phyloP scores from a whole-genome alignment of 192 early-diverging fungal species.

The Linnemannia zychae region DNA sequence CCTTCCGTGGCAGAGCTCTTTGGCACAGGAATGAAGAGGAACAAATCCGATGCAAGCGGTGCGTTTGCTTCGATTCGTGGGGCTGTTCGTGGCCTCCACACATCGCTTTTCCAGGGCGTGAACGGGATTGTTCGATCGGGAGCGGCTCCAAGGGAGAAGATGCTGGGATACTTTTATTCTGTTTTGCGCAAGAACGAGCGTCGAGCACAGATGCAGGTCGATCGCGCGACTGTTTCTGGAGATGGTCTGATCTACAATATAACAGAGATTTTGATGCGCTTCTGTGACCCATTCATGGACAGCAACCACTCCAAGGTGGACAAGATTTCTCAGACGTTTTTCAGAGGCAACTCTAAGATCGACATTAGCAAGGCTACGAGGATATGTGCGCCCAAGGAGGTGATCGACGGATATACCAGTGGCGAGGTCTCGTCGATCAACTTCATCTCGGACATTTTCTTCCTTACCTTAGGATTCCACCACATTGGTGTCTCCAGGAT shows the following conservation, averaged over 20 bases:
- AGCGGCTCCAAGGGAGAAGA: conserved; percentile 65
- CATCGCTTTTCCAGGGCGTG: conserved; percentile 62
- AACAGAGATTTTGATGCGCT: conserved; percentile 69
- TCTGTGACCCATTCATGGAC: conserved; percentile 93
- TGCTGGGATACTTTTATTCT: conserved; percentile 77
- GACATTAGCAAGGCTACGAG: conserved; percentile 81
- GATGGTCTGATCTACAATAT: conserved; percentile 92
- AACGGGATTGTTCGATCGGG: conserved; percentile 79
- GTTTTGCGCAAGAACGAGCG: conserved; percentile 75
- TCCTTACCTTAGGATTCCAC: conserved; percentile 78
- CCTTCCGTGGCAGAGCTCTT: conserved; percentile 61
- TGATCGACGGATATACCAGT: conserved; percentile 72
- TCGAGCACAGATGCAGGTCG: conserved; percentile 86
- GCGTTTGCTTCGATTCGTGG: conserved; percentile 70
- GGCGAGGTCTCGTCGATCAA: conserved; percentile 64
- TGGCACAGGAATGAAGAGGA: conserved; percentile 67
- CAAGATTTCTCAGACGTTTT: conserved; percentile 41
- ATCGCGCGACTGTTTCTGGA: conserved; percentile 77
- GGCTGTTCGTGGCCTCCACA: conserved; percentile 69
- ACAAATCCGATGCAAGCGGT: conserved; percentile 64
- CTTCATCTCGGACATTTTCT: conserved; percentile 95
- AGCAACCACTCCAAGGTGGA: conserved; percentile 73
- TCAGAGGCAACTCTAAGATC: conserved; percentile 64
- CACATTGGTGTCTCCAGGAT: conserved; percentile 87
- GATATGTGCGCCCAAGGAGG: conserved; percentile 81